Evolutionary conservation across 768 basidiomycete genomes (phyloP), one percentile per base, ranked within the genome.

Genomic region (Russula compacta): DNA sequence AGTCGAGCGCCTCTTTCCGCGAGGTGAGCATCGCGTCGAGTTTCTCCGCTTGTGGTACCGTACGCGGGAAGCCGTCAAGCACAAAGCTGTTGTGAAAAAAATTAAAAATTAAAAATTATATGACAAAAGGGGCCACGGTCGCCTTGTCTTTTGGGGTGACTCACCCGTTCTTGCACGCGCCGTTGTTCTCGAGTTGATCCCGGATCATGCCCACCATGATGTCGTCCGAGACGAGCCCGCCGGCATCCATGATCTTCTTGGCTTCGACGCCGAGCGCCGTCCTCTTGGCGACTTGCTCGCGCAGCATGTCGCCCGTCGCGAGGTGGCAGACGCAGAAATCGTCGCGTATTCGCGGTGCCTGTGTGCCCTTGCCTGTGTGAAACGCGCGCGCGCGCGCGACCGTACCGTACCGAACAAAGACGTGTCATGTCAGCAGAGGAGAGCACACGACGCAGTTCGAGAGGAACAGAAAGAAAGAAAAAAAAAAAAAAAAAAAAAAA

Each of bases 201-300:
- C 89, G 89, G 76, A 99, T 98, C 85, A 99, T 98, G 56, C 85
- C 86, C 39, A 99, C 93, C 85, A 99, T 87, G 69, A 98, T 95
- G 59, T 98, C 94, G 71, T 99, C 97, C 47, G 85, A 80, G 57
- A 99, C 94, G 59, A 99, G 84, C n/a, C 87, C 91, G 42, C 97
- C 97, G 24, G 83, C 81, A 72, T 98, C 95, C 89, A 99, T 97
- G 72, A 98, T 86, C 74, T 93, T 94, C 82, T 99, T 98, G 19
- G 97, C 97, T 68, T 89, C 82, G 49, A 87, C 75, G 64, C 97
- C 97, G 44, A 99, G 83, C 46, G 82, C 76, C 4, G 97, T 97
- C 77, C 95, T 88, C 71, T 85, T 74, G 39, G 84, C 70, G 63
- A 99, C 93, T 73, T 99, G 93, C 65, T 93, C 91, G 53, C 97